Percentiles rank a stretch among this genome's conserved stretches.
Evolutionary conservation across 2,329 filamentous ascomycete species (phyloP).

Genomic region (Botrytis aclada): DNA sequence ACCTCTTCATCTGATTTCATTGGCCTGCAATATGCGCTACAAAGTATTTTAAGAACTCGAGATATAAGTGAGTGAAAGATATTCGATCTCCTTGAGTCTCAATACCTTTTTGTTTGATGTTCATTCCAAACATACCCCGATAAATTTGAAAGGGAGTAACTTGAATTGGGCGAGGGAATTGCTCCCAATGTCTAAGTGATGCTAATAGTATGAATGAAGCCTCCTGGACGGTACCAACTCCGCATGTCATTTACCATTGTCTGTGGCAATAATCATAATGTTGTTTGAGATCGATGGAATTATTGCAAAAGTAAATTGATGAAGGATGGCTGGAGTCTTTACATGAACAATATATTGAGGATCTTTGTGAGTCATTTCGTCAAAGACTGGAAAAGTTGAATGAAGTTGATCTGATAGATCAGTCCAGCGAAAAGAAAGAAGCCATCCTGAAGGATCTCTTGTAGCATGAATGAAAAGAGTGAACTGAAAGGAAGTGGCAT

Average conservation of each 20-base stretch:
- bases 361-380: background rate
- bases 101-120: constrained; percentile 48
- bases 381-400: background rate
- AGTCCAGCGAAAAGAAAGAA: background rate
- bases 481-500: background rate
- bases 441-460: background rate
- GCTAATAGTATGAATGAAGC: background rate
- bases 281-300: background rate
- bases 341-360: background rate
- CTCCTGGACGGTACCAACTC: background rate
- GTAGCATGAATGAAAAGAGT: background rate
- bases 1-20: constrained; percentile 42
- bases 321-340: background rate
- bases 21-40: constrained; percentile 47
- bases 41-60: constrained; percentile 48
- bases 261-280: background rate
- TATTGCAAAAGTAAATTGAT: background rate
- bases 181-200: constrained; percentile 22
- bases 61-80: constrained; percentile 41
- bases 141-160: constrained; percentile 24
- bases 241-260: background rate
- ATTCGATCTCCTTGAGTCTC: constrained; percentile 45
- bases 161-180: constrained; percentile 24
- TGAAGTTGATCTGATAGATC: background rate
- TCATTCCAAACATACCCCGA: constrained; percentile 42